These are phyloP conservation scores for Pythium pyrilobum DNA, from an alignment of 352 stramenopile genomes.

Conservation along the genomic window DNA sequence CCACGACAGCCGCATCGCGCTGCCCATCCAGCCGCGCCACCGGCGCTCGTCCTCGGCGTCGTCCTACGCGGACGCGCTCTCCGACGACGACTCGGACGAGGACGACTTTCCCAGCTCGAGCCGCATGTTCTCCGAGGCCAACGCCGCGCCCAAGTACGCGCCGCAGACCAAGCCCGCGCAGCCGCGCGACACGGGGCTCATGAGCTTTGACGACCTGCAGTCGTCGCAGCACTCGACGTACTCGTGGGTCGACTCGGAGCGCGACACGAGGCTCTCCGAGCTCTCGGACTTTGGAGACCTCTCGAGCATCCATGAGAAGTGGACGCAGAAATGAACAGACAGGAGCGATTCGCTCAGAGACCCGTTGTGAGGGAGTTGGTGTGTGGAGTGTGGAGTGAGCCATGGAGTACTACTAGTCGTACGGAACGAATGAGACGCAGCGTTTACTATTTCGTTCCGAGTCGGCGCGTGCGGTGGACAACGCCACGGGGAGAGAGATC, in stretches of 20 bases:
- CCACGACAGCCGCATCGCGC: conserved; percentile 1
- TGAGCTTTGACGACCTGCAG: too few relatives aligned
- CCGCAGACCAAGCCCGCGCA: neutral
- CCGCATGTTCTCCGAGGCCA: neutral
- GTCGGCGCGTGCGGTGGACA: too few relatives aligned
- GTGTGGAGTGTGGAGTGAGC: too few relatives aligned
- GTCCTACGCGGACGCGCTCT: conserved; percentile 8
- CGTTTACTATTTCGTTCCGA: too few relatives aligned
- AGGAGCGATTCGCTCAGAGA: too few relatives aligned
- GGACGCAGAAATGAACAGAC: neutral
- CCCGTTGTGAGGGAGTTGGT: too few relatives aligned
- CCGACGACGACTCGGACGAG: conserved; percentile 8
- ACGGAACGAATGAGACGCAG: too few relatives aligned
- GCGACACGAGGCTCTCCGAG: neutral
- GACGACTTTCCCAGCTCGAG: neutral
- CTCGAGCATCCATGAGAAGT: conserved; percentile 11
- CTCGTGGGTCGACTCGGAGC: conserved; percentile 3
- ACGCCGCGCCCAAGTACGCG: neutral
- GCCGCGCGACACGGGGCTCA: too few relatives aligned
- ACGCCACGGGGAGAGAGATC: too few relatives aligned
- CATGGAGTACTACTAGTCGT: too few relatives aligned
- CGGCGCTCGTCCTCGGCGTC: conserved; percentile 4
- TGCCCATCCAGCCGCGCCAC: neutral
- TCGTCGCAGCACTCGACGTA: neutral
- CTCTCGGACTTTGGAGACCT: conserved; percentile 1